Base-by-base conservation (phyloP, 768 basidiomycete genomes). In the Trametes cingulata region DNA sequence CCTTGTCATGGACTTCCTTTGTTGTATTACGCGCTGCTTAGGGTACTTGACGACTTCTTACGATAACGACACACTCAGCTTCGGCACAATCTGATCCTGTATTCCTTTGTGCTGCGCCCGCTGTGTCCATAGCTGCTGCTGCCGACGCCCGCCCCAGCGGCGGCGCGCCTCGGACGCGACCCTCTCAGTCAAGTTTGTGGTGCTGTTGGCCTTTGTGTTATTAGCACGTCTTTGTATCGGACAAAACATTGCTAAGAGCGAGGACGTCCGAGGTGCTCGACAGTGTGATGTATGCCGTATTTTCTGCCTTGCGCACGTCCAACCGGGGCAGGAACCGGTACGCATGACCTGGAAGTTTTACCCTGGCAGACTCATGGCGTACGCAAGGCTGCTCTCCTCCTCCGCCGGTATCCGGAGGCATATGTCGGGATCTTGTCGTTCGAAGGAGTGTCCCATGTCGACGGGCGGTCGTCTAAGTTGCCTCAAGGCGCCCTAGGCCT, bases 11-110 rank as follows among this genome's bases (percentile, higher is more conserved):
- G 56, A 49, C 47, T 27, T 14, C 14, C 56, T 57, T 57, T 57
- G 56, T 57, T 50, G 47, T 57, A 55, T 36, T 39, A 22, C 52
- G 52, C 29, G 42, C 43, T 27, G 20, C 35, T 22, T 25, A 9
- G 25, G 22, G 48, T 36, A 37, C 14, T 41, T 48, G 24, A 62
- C 61, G 61, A 62, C 61, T 33, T 53, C 43, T 62, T 36, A 62
- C 54, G 61, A 46, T 29, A 22, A 36, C 59, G 47, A 39, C 22
- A 10, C 27, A 6, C 36, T 37, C 36, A 22, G 17, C 39, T n/a
- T n/a, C 39, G 52, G 43, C 42, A 15, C 42, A 33, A 37, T 52
- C 41, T 41, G 15, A 49, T 33, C 8, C 40, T 19, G 45, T 41
- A 47, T 46, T 41, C 46, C 46, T 45, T 61, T 51, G 57, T 51